Base-by-base conservation (phyloP, 108 stramenopile species). In the Aurantiochytrium sp. region DNA sequence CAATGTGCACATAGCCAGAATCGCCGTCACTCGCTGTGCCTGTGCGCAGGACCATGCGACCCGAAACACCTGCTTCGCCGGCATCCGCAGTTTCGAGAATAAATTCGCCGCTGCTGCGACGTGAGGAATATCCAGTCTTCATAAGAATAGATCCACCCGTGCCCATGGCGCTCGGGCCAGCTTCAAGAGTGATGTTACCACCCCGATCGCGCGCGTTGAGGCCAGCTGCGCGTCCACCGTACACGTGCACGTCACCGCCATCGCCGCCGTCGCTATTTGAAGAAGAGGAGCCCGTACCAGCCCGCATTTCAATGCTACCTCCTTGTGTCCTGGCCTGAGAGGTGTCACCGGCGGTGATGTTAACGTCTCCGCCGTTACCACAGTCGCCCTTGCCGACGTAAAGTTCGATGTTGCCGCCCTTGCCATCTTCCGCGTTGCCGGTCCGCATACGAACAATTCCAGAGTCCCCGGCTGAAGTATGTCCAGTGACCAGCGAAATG, bases 201-300 rank as follows among this genome's bases (percentile, higher is more conserved):
- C 91, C 91, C 4, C 49, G 19, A 29, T 92, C 90, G n/a, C n/a
- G 6, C 29, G 42, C 71, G 88, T 90, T 89, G 8, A 45, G 14
- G 6, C 91, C 91, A 5, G 42, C 23, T 10, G 76, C 90, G 8
- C 58, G 59, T 5, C 91, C 91, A 8, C 90, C 91, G 23, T 35
- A 90, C 4, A 92, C 12, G 18, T 73, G 55, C 42, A 92, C 55
- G 10, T 90, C 64, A 5, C 91, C 91, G 42, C 91, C 91, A 51
- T 92, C 64, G 0, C 91, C 91, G 35, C 91, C 91, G 60, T 90
- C 59, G 14, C 18, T 57, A 35, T 21, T n/a, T 10, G 49, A 60
- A 3, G 60, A 42, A 1, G 92, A 91, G 5, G 72, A 87, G 5
- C 93, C 94, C 35, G 93, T 92, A 59, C 95, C 95, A 21, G 91